Evolutionary conservation across 768 basidiomycete genomes (phyloP).

Genomic region (Calocera cornea): DNA sequence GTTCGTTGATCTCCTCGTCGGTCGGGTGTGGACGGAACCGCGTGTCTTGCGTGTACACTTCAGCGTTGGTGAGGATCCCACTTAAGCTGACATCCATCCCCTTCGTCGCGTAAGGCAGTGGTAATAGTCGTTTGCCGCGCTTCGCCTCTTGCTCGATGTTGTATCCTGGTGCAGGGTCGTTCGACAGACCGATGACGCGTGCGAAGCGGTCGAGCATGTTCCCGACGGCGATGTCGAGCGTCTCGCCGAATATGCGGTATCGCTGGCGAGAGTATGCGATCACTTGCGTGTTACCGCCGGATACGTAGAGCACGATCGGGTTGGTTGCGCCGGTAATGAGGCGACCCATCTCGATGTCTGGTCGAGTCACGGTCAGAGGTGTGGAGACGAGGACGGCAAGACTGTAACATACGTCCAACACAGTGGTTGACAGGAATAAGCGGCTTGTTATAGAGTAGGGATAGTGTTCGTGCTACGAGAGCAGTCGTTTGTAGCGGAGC

Average conservation of each 20-base stretch:
- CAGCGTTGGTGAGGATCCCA: slow-evolving; percentile 79
- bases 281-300: slow-evolving; percentile 97
- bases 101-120: slow-evolving; percentile 89
- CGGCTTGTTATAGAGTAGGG: slow-evolving; percentile 77
- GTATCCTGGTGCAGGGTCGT: slow-evolving; percentile 91
- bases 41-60: slow-evolving; percentile 77
- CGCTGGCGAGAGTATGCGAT: slow-evolving; percentile 96
- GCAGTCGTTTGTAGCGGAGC: slow-evolving; percentile 92
- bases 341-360: slow-evolving; percentile 98
- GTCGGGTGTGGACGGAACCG: slow-evolving; percentile 42
- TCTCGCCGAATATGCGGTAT: slow-evolving; percentile 97
- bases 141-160: slow-evolving; percentile 96
- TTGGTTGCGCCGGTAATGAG: slow-evolving; percentile 88
- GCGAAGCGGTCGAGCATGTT: slow-evolving; percentile 98
- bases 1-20: slow-evolving; percentile 19
- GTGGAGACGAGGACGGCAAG: background rate
- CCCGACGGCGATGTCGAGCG: slow-evolving; percentile 97
- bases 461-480: slow-evolving; percentile 79
- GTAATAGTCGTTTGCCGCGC: slow-evolving; percentile 69
- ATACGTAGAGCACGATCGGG: slow-evolving; percentile 94
- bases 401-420: slow-evolving; percentile 65
- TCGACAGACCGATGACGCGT: slow-evolving; percentile 81
- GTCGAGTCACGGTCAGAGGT: background rate
- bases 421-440: slow-evolving; percentile 98
- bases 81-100: slow-evolving; percentile 97